These are phyloP conservation scores for Calendula officinalis DNA, from an alignment of 129 eudicot species.

Conservation along the genomic window DNA sequence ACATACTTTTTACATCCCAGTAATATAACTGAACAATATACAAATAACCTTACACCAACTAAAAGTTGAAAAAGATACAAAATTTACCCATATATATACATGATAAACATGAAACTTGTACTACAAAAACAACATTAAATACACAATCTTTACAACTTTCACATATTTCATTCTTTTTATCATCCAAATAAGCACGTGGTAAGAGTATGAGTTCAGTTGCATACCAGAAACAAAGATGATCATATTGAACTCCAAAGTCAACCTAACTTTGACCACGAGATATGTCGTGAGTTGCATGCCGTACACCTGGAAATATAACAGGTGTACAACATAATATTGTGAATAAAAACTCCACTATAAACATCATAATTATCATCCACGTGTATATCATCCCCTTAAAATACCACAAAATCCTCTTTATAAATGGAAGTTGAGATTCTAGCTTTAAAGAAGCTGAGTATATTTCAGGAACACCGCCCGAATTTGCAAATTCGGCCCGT, in stretches of 20 bases:
- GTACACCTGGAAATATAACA: slow-evolving; percentile 47
- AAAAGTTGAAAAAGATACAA: not conserved
- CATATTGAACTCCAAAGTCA: not conserved
- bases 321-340: slow-evolving; percentile 68
- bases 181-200: slow-evolving; percentile 9
- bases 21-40: slow-evolving; percentile 2
- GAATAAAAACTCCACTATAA: slow-evolving; percentile 61
- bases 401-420: slow-evolving; percentile 68
- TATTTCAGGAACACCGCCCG: slow-evolving; percentile 86
- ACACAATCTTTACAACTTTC: not conserved
- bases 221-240: slow-evolving; percentile 21
- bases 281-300: slow-evolving; percentile 22
- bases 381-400: slow-evolving; percentile 67
- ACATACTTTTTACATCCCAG: not conserved
- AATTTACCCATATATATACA: not conserved
- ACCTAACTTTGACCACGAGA: slow-evolving; percentile 33
- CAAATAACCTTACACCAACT: not conserved
- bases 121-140: slow-evolving; percentile 1
- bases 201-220: slow-evolving; percentile 7
- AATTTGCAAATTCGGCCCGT: slow-evolving; percentile 64
- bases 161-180: not conserved
- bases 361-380: slow-evolving; percentile 59
- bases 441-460: slow-evolving; percentile 60
- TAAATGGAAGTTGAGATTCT: slow-evolving; percentile 75
- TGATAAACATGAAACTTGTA: not conserved